Evolutionary conservation across 2,329 filamentous ascomycete species (phyloP).

Genomic region (Dothistroma septosporum): DNA sequence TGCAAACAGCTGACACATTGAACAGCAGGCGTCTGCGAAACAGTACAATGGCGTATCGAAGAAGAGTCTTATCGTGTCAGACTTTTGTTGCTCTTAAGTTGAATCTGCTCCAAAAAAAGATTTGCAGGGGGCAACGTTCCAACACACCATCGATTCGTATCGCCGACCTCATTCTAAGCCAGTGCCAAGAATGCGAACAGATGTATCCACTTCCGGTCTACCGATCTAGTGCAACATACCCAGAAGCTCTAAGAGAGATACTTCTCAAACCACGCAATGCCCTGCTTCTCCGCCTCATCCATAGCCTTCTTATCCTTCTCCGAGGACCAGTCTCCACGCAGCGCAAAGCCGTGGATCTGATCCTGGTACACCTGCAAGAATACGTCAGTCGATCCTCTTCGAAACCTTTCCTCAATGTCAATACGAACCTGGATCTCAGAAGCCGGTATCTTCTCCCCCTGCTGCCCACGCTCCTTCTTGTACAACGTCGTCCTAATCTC

Average conservation of each 20-base stretch:
- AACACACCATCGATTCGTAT: too few relatives aligned
- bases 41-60: too few relatives aligned
- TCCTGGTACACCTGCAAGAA: constrained; percentile 34
- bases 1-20: too few relatives aligned
- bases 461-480: constrained; percentile 36
- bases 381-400: too few relatives aligned
- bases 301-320: constrained; percentile 47
- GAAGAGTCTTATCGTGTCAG: too few relatives aligned
- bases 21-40: too few relatives aligned
- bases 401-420: too few relatives aligned
- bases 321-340: constrained; percentile 41
- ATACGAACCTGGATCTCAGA: constrained; percentile 37
- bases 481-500: constrained; percentile 41
- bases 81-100: too few relatives aligned
- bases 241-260: background rate
- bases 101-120: too few relatives aligned
- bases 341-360: constrained; percentile 45
- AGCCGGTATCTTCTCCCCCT: constrained; percentile 29
- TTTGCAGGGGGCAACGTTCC: too few relatives aligned
- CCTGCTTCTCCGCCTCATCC: constrained; percentile 35
- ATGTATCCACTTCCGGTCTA: background rate
- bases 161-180: too few relatives aligned
- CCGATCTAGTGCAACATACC: background rate
- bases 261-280: background rate
- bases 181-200: too few relatives aligned